Percentiles rank a stretch among this genome's conserved stretches.
Evolutionary conservation across 441 rosid genomes (phyloP).

Genomic region (Iberis amara): DNA sequence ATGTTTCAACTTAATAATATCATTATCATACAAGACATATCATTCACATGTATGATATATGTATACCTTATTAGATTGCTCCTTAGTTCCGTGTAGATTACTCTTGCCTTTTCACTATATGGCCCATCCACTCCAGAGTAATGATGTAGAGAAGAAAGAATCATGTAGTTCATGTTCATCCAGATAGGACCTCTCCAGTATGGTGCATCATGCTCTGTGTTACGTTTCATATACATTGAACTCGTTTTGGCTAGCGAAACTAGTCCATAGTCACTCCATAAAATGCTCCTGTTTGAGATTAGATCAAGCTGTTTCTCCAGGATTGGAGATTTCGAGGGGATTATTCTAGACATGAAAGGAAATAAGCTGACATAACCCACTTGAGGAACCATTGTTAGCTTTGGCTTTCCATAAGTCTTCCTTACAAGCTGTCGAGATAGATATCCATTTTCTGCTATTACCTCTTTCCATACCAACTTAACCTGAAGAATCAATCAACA

Average conservation of each 20-base stretch:
- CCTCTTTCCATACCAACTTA: conserved; percentile 79
- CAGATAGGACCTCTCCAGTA: conserved; percentile 99
- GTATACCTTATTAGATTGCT: conserved; percentile 73
- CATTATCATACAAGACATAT: not conserved
- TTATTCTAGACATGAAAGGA: conserved; percentile 81
- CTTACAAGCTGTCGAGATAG: conserved; percentile 65
- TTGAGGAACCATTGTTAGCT: conserved; percentile 75
- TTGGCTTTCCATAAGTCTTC: conserved; percentile 60
- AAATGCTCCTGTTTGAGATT: conserved; percentile 60
- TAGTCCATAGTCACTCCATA: conserved; percentile 86
- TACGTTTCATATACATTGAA: conserved; percentile 88
- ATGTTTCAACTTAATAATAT: conserved; percentile 8
- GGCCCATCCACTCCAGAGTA: conserved; percentile 92
- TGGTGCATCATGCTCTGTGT: conserved; percentile 92
- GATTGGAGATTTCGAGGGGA: conserved; percentile 91
- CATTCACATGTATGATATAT: not conserved
- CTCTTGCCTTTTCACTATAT: conserved; percentile 56
- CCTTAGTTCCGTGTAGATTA: conserved; percentile 59
- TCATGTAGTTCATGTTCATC: conserved; percentile 94
- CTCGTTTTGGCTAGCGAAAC: conserved; percentile 90
- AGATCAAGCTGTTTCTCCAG: conserved; percentile 85
- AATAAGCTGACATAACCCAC: conserved; percentile 94
- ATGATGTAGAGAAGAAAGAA: conserved; percentile 80
- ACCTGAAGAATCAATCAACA: conserved; percentile 47
- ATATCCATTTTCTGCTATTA: conserved; percentile 44